Base-by-base conservation (phyloP, 768 basidiomycete species). In the Trametes cinnabarina region DNA sequence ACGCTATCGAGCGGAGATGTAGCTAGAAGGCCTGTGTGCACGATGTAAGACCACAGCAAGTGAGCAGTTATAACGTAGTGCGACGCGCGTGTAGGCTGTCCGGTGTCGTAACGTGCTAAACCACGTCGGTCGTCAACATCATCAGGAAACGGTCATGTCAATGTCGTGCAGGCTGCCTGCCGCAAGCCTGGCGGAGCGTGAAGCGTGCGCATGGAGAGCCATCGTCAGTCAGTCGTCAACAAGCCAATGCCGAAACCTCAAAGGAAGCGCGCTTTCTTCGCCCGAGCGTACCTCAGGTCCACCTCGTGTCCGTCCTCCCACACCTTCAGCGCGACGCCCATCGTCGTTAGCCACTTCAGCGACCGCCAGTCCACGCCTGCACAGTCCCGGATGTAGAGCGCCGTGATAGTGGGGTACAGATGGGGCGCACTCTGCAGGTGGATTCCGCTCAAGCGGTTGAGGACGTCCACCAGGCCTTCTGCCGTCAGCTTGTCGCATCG, bases 371-470 rank as follows among this genome's bases (percentile, higher is more conserved):
- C 64, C n/a, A 65, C 8, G 15, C 42, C 52, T n/a, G 44, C 35
- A 44, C 64, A 65, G 19, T 62, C 64, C 50, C 64, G 61, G 23
- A 65, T 42, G 25, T 54, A 57, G 20, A 65, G 42, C 43, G 57
- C 40, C 19, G 50, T 32, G 22, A 62, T 37, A n/a, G 51, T 40
- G 44, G 57, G 49, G 26, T 47, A 34, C 3, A 32, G 22, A 39
- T 46, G 46, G 3, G 50, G 11, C 19, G 26, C 50, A 19, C 32
- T 52, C 32, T 52, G 55, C 20, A 56, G 46, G n/a, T 48, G 50
- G 42, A 17, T 37, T 20, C 55, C 56, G 50, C 46, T 48, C 39
- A 57, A 23, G 26, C 47, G 48, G 39, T 48, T 48, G 35, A 64
- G 48, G 25, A 61, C 60, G 47, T 57, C 55, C 19, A 60, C 32